phyloP scores from a whole-genome alignment of 768 basidiomycete genomes.

The Cystofilobasidium capitatum region DNA sequence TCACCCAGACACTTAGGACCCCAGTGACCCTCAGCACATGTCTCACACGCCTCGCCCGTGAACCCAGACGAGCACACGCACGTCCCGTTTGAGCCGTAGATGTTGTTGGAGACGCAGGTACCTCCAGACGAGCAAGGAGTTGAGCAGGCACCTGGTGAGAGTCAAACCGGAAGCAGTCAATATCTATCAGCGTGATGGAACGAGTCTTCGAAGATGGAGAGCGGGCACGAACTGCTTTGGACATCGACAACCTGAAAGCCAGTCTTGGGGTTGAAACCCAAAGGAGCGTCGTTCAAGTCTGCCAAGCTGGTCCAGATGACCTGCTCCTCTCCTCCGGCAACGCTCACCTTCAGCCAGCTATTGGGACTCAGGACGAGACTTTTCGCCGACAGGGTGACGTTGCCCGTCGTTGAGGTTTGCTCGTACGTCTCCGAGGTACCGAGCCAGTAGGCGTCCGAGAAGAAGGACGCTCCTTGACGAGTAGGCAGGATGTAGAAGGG shows the following conservation, averaged over 20 bases:
- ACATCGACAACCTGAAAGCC: constrained; percentile 43
- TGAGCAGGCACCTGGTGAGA: constrained; percentile 51
- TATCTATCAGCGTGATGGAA: not conserved
- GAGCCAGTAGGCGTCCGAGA: constrained; percentile 6
- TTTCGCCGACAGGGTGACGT: constrained; percentile 48
- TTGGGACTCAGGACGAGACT: constrained; percentile 62
- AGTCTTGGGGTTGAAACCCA: constrained; percentile 37
- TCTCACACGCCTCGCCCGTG: constrained; percentile 67
- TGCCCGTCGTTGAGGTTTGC: constrained; percentile 38
- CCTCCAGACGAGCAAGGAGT: constrained; percentile 65
- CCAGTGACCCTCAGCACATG: constrained; percentile 64
- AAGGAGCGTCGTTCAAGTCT: constrained; percentile 60
- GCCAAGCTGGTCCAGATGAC: constrained; percentile 72
- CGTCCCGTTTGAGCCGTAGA: constrained; percentile 41
- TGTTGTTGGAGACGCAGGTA: constrained; percentile 52
- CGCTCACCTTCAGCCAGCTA: constrained; percentile 57
- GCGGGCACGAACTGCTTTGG: constrained; percentile 15
- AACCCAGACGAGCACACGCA: constrained; percentile 69
- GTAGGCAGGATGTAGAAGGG: constrained; percentile 27
- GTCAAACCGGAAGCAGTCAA: too few species aligned
- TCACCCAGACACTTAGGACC: constrained; percentile 54
- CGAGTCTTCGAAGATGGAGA: not conserved
- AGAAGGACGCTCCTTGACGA: constrained; percentile 22
- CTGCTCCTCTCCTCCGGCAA: constrained; percentile 49
- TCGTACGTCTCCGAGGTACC: not conserved